phyloP scores from a whole-genome alignment of 2,329 filamentous ascomycete genomes.

The Scortechinia acanthostroma region DNA sequence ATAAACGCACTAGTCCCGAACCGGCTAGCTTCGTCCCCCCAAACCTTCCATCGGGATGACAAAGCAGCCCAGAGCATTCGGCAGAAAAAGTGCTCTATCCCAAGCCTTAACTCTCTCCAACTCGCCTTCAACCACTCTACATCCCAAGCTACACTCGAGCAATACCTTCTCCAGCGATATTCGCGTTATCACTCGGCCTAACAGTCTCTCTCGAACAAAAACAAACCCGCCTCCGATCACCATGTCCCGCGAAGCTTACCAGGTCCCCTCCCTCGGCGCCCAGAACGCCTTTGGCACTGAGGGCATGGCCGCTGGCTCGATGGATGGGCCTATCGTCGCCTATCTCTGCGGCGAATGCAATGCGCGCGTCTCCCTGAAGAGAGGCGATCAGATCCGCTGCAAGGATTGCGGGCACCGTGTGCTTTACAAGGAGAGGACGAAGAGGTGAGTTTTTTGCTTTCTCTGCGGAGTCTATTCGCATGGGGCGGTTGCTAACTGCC shows the following conservation, averaged over 20 bases:
- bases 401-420: constrained; percentile 71
- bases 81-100: no score
- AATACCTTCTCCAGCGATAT: not conserved
- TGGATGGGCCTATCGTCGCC: constrained; percentile 36
- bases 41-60: no score
- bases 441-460: constrained; percentile 43
- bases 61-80: no score
- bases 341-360: constrained; percentile 69
- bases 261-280: constrained; percentile 33
- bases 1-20: no score
- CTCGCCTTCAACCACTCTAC: no score
- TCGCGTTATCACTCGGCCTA: no score
- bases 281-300: constrained; percentile 15
- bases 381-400: constrained; percentile 66
- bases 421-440: constrained; percentile 70
- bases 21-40: no score
- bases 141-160: no score
- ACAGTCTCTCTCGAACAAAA: no score
- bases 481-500: not conserved
- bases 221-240: no score
- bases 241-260: constrained; percentile 48
- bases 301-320: constrained; percentile 11
- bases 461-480: not conserved
- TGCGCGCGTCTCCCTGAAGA: constrained; percentile 56
- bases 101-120: no score